A percentile compares a stretch with the other conserved stretches of the same genome.
These are phyloP conservation scores for Glycine latifolia DNA, from an alignment of 306 rosid genomes.

Conservation along the genomic window DNA sequence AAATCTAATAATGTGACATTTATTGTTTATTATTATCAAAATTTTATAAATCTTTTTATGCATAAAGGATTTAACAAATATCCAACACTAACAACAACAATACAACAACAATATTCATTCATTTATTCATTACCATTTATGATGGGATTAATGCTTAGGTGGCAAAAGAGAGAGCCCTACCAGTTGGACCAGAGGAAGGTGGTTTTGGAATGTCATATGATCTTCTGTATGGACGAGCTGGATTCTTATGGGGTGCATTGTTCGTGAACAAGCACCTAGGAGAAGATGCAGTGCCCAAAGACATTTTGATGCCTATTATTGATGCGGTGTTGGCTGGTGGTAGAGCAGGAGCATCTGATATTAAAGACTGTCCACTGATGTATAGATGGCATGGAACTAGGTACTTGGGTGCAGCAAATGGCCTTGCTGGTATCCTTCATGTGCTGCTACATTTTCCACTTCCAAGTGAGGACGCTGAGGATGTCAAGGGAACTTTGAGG, in stretches of 20 bases:
- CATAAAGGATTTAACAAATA: no score
- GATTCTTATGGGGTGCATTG: slow-evolving; percentile 84
- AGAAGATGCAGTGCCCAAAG: slow-evolving; percentile 60
- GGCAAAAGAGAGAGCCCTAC: slow-evolving; percentile 80
- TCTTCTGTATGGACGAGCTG: slow-evolving; percentile 86
- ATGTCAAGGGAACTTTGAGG: slow-evolving; percentile 77
- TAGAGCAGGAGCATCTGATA: slow-evolving; percentile 86
- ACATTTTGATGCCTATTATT: slow-evolving; percentile 66
- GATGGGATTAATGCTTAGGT: slow-evolving; percentile 51
- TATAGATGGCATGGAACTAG: slow-evolving; percentile 95
- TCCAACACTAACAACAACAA: no score
- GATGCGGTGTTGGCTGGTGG: slow-evolving; percentile 90
- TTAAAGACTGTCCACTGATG: slow-evolving; percentile 84
- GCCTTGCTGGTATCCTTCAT: slow-evolving; percentile 84
- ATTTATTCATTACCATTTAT: not conserved
- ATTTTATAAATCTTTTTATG: no score
- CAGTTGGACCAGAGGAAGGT: slow-evolving; percentile 96
- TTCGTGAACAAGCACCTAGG: slow-evolving; percentile 76
- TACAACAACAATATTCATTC: not conserved
- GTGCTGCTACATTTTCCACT: slow-evolving; percentile 83
- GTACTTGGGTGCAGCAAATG: slow-evolving; percentile 89
- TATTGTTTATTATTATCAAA: no score
- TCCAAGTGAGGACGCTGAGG: slow-evolving; percentile 68
- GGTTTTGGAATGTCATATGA: slow-evolving; percentile 98
- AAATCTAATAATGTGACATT: no score